Percentiles rank a stretch among this genome's conserved stretches.
Evolutionary conservation across 371 early-diverging fungal genomes (phyloP).

Genomic region (Mortierella sp.): DNA sequence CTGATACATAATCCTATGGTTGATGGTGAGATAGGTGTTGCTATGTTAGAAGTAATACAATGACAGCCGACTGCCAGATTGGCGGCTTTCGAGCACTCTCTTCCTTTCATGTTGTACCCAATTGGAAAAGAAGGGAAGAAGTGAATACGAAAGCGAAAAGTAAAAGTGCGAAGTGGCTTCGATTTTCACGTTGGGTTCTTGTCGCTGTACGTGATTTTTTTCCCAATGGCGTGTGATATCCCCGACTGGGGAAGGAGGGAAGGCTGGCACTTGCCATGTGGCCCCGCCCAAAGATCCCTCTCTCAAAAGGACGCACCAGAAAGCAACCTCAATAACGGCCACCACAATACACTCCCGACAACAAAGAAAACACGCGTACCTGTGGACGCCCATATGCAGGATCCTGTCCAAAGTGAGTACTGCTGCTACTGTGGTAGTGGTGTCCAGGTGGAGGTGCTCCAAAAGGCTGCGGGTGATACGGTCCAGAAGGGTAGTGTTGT

Average conservation of each 20-base stretch:
- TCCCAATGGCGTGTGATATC: not conserved
- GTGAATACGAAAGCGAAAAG: not conserved
- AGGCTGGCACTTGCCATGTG: not conserved
- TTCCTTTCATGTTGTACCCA: not conserved
- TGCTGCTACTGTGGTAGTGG: conserved; percentile 45
- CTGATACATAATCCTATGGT: conserved; percentile 35
- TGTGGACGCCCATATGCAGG: conserved; percentile 26
- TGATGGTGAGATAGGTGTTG: not conserved
- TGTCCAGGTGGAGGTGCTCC: conserved; percentile 9
- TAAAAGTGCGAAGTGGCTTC: conserved; percentile 14
- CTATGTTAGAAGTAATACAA: not conserved
- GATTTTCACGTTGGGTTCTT: not conserved
- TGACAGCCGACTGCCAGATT: not conserved
- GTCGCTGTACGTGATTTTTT: conserved; percentile 1
- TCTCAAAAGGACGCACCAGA: not conserved
- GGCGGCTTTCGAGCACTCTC: not conserved
- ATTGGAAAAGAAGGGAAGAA: not conserved
- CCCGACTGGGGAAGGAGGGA: not conserved
- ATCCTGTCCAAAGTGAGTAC: conserved; percentile 40
- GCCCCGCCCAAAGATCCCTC: not conserved
- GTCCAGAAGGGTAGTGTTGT: conserved; percentile 25
- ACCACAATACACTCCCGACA: not conserved
- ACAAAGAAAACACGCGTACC: conserved; percentile 28
- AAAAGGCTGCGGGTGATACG: conserved; percentile 20
- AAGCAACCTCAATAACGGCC: not conserved